Evolutionary conservation across 2,329 filamentous ascomycete genomes (phyloP), one percentile per base, ranked within the genome.

Genomic region (Domatiomyces globalis): DNA sequence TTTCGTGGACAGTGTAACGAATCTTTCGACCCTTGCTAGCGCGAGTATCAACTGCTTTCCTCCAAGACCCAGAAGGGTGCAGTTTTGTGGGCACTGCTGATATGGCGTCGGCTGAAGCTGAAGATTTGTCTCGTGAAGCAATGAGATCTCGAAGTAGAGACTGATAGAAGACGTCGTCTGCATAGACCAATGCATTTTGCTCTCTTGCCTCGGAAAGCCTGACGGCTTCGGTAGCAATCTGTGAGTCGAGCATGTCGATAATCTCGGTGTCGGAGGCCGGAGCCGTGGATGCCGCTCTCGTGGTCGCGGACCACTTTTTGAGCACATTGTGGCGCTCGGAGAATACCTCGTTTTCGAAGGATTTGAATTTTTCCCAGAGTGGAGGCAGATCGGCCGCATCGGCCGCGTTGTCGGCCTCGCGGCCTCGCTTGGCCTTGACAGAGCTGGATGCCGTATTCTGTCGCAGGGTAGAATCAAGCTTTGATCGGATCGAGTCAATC

Each of bases 141-240:
- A 98, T 84, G 1, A 98, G 80, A 63, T 95, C 87, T 66, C 95
- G 94, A 25, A 98, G 79, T 1, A 98, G 77, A 12, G 92, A 73
- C 65, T 94, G 87, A 70, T 98, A 98, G 67, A 96, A 95, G 65
- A 94, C 83, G 9, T 86, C 87, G 61, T 98, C 92, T 65, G 96
- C 90, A 71, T 92, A 98, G 59, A 95, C 81, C 18, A 73, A 69
- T 1, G 67, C 65, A 61, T 82, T 80, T 59, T 10, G 43, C 22
- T 15, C 51, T 42, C 17, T 52, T 44, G 5, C 56, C 55, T 42
- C 44, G 45, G 51, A 10, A 25, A 54, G 74, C n/a, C 56, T 61
- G 10, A 57, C 4, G 12, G 62, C 59, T 55, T 71, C 67, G 7
- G 69, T 65, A 7, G 69, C 67, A 46, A 73, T 58, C 55, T 74